Evolutionary conservation across 2,329 filamentous ascomycete species (phyloP).

Genomic region (Colletotrichum paranaense): DNA sequence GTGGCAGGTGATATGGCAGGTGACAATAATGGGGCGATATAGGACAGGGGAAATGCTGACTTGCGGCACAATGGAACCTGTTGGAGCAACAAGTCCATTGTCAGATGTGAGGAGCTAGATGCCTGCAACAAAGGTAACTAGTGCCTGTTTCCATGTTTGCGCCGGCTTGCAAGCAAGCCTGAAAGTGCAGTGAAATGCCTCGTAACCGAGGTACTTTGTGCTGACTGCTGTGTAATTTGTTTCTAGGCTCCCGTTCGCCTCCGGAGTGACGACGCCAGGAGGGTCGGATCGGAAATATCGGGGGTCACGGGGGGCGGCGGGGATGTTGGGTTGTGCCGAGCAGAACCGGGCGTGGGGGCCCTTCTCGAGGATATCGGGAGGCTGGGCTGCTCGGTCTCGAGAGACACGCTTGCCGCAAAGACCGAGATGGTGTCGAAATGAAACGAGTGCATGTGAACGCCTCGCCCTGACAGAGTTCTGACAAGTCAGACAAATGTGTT

Average conservation of each 20-base stretch:
- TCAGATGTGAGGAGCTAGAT: neutral
- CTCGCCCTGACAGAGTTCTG: neutral
- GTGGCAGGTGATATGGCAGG: neutral
- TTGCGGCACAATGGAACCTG: neutral
- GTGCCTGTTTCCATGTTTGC: constrained; percentile 11
- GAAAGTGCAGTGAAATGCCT: neutral
- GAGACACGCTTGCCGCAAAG: neutral
- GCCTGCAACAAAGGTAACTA: neutral
- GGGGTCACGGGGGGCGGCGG: constrained; percentile 1
- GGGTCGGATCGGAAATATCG: neutral
- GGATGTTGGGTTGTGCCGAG: neutral
- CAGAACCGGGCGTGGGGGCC: constrained; percentile 1
- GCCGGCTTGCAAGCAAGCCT: neutral
- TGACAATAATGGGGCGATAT: neutral
- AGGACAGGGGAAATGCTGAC: neutral
- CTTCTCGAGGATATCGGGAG: neutral
- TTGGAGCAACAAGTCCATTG: neutral
- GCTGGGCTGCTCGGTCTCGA: neutral
- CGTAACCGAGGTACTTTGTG: neutral
- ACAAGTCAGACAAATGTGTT: neutral
- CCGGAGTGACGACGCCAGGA: neutral
- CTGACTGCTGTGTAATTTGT: neutral
- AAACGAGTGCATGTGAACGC: neutral
- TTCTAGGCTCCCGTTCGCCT: neutral
- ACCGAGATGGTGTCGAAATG: neutral